Evolutionary conservation across 78 protist species (phyloP), one percentile per base, ranked within the genome.

Genomic region (Dictyostelium firmibasis): DNA sequence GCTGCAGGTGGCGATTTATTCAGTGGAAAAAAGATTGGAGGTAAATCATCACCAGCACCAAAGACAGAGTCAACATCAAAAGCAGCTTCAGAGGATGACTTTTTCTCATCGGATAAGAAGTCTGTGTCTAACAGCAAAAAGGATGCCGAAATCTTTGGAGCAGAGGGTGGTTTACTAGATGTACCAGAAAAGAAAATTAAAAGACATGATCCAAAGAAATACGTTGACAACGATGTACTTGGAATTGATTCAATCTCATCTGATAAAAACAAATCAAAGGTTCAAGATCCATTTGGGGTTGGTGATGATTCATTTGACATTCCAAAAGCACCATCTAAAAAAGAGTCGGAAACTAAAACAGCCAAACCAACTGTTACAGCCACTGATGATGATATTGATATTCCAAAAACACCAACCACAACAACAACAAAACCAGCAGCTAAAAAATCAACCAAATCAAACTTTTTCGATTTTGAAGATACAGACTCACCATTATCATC

Each of bases 141-240:
- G 8, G 86, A 38, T 33, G 29, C 83, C 64, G 94, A 89, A n/a
- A 78, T 87, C 35, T 78, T 87, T 38, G 93, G 93, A 6, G 0
- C 38, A 3, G 86, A 78, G 31, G 93, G 93, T 79, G 86, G 83
- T 44, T 44, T 87, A 14, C 47, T 87, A 74, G 94, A 89, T 47
- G 53, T 43, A 23, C 75, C 86, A 74, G 84, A 67, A 33, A 43
- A 50, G 29, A 62, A 79, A 76, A 62, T 76, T 11, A 86, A 86
- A 81, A 86, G 78, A 38, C 92, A 86, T 50, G 64, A 20, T 29
- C 85, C 92, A 86, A 86, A 86, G 92, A 38, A 23, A 47, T 86
- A 67, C 43, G 36, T 72, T 20, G 92, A 86, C 27, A 74, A 14
- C 53, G 92, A 86, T 77, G 41, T 86, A 44, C 43, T 86, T 13